Evolutionary conservation across 495 filamentous ascomycete genomes (phyloP), one percentile per base, ranked within the genome.

Genomic region (Pyrenopolyporus hunteri): DNA sequence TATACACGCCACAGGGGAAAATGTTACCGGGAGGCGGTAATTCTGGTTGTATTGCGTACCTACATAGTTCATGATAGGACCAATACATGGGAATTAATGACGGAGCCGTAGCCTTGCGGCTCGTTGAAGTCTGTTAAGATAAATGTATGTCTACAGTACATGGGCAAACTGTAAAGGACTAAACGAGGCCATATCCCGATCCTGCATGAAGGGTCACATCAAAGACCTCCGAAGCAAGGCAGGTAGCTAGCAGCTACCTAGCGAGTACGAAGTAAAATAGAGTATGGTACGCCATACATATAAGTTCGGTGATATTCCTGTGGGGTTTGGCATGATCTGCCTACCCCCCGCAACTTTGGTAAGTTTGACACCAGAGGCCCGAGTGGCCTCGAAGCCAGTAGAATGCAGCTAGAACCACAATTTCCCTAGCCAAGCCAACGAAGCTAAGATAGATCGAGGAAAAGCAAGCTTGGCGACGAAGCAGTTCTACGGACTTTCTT

Each of bases 381-480:
- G 54, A 44, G 42, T 20, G 16, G 19, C 28, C 36, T 58, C 33
- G 61, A 64, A 58, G 54, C 14, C 44, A 13, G 20, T 59, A 50
- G 61, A 64, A 64, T 28, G 43, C 55, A 29, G 8, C 61, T 59
- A 64, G 61, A 64, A 59, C 20, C 37, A 42, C 17, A 47, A 32
- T 31, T 48, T 40, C 48, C 36, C 10, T 39, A 19, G 20, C n/a
- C 31, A 39, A 6, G 22, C 8, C n/a, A 29, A 37, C 16, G 20
- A 31, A 56, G 49, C 39, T 51, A 59, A 40, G 6, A 28, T 45
- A 22, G 10, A 59, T 64, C 17, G 39, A 25, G 37, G 11, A 52
- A 47, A 45, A 52, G 42, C 20, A 40, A 22, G 51, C 43, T 46
- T 53, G 45, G 28, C 51, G 51, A 55, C 23, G 19, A 8, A 19